Evolutionary conservation across 2,329 filamentous ascomycete genomes (phyloP).

Genomic region (Verticillium alfalfae): DNA sequence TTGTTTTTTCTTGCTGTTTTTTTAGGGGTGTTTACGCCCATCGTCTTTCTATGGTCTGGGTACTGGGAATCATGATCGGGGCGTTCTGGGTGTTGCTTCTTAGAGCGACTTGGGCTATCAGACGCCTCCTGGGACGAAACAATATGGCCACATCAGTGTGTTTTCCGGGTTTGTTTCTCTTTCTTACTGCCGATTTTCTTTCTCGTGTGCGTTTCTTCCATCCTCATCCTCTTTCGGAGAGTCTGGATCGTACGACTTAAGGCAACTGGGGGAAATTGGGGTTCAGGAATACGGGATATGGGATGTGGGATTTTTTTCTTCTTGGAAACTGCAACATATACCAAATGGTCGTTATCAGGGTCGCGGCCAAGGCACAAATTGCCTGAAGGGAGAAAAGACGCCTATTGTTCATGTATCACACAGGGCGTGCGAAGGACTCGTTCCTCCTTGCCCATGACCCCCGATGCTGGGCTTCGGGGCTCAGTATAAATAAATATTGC

Average conservation of each 20-base stretch:
- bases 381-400: neutral
- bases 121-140: neutral
- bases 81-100: neutral
- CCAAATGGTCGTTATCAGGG: too few species aligned
- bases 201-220: neutral
- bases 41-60: neutral
- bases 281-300: too few species aligned
- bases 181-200: neutral
- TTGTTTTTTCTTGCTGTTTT: neutral
- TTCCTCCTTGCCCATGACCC: neutral
- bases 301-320: neutral
- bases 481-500: neutral
- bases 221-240: neutral
- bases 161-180: neutral
- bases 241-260: neutral
- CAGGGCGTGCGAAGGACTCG: neutral
- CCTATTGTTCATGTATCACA: neutral
- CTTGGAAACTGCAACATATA: too few species aligned
- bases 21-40: too few species aligned
- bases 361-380: too few species aligned
- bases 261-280: too few species aligned
- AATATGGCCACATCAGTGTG: neutral
- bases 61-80: neutral
- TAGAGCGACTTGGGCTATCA: neutral
- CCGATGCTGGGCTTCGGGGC: neutral